Base-by-base conservation (phyloP, 2,329 filamentous ascomycete genomes). In the Neoscytalidium dimidiatum region DNA sequence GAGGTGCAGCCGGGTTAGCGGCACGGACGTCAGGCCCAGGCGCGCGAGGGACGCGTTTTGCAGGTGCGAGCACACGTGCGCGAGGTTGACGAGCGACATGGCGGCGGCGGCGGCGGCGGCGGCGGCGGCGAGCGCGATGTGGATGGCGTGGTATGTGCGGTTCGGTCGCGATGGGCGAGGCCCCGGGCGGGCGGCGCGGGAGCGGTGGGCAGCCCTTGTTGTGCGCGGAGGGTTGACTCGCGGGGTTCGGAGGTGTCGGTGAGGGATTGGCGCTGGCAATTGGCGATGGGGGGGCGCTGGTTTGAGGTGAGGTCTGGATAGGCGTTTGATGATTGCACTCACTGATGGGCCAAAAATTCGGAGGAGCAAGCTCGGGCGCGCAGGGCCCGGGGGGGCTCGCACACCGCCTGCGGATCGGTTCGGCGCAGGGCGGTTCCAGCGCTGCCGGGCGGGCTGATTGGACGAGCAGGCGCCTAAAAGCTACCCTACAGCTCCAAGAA, bases 31-130 rank as follows among this genome's bases (percentile, higher is more conserved):
- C 58, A 96, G 83, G 70, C 90, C 91, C 0, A 97, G 87, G 1
- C 90, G 88, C n/a, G 91, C 92, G 73, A 88, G 88, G 64, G 90
- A 90, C 70, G 91, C 92, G 83, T 97, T 97, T 78, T 95, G 92
- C 65, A 97, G 85, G 82, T 97, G 93, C 70, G 92, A 93, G 84
- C 92, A 96, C 80, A 94, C 88, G 82, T 94, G 83, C 72, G 88
- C 85, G 69, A 96, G 85, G 79, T 90, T 87, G 75, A 86, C 83
- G 79, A 97, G 85, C 72, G 89, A 91, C 89, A 92, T 91, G 69
- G 66, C 70, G 73, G 70, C 4, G 57, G 46, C 46, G 56, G n/a
- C n/a, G n/a, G n/a, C n/a, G 63, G 49, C 65, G 29, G 65, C 52
- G 31, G 66, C 49, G 4, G 29, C 14, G 31, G 52, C 8, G 41